phyloP scores from a whole-genome alignment of 108 stramenopile genomes.

The Halocafeteria seosinensis region DNA sequence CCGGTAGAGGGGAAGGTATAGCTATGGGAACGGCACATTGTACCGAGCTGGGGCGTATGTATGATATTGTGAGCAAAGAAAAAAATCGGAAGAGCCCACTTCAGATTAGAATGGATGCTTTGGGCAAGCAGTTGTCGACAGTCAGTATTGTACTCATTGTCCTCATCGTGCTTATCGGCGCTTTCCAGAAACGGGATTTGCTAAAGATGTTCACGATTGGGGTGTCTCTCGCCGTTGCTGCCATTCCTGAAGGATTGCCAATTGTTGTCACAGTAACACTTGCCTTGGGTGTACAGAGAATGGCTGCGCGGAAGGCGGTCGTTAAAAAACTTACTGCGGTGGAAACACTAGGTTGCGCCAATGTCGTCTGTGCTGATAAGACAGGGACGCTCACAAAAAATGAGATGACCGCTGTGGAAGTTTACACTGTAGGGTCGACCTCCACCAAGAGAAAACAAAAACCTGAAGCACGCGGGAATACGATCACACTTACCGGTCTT shows the following conservation, averaged over 20 bases:
- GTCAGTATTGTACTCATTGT: conserved; percentile 58
- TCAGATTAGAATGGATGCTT: conserved; percentile 81
- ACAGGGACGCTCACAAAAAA: conserved; percentile 91
- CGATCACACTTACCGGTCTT: neutral
- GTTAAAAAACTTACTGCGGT: conserved; percentile 81
- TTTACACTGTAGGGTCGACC: neutral
- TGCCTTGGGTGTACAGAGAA: conserved; percentile 73
- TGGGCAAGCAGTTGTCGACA: conserved; percentile 60
- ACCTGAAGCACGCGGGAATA: neutral
- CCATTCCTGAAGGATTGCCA: conserved; percentile 80
- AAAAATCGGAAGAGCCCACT: conserved; percentile 63
- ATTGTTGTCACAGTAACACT: conserved; percentile 69
- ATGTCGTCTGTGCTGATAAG: conserved; percentile 76
- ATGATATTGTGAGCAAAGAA: conserved; percentile 51
- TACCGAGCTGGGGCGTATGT: conserved; percentile 80
- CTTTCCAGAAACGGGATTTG: conserved; percentile 55
- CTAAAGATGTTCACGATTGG: conserved; percentile 72
- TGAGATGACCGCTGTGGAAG: conserved; percentile 53
- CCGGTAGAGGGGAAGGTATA: neutral
- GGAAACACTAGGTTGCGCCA: conserved; percentile 75
- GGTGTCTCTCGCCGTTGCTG: conserved; percentile 91
- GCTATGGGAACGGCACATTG: neutral
- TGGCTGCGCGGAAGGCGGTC: conserved; percentile 69
- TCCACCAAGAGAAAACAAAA: neutral
- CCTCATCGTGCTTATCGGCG: conserved; percentile 61